These are phyloP conservation scores for Plantago ovata DNA, from an alignment of 257 asterid species.

Conservation along the genomic window DNA sequence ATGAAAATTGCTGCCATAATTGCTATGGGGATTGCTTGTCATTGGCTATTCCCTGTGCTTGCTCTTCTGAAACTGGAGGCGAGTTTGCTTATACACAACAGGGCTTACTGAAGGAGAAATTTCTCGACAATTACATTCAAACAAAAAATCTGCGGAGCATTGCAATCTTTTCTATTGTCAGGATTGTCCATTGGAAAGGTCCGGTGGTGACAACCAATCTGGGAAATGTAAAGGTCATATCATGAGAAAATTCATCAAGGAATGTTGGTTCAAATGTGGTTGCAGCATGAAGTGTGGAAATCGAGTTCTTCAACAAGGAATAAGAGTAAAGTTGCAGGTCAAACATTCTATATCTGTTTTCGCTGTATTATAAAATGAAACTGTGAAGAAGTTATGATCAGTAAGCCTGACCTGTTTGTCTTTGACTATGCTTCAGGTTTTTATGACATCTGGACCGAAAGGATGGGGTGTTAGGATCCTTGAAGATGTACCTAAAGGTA, in stretches of 20 bases:
- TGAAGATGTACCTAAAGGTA: slow-evolving; percentile 58
- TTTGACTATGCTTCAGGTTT: slow-evolving; percentile 39
- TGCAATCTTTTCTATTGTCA: slow-evolving; percentile 38
- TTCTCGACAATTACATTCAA: slow-evolving; percentile 40
- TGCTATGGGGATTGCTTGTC: slow-evolving; percentile 56
- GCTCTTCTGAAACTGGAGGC: slow-evolving; percentile 53
- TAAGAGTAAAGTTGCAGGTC: slow-evolving; percentile 59
- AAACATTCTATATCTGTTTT: slow-evolving; percentile 15
- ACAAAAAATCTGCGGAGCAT: slow-evolving; percentile 31
- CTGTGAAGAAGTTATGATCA: neutral
- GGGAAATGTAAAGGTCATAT: slow-evolving; percentile 55
- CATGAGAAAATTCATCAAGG: slow-evolving; percentile 59
- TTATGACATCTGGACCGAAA: slow-evolving; percentile 46
- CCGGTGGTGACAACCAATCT: slow-evolving; percentile 25
- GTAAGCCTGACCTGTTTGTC: neutral
- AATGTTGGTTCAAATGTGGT: slow-evolving; percentile 78
- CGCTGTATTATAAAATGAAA: neutral
- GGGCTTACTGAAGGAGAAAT: slow-evolving; percentile 45
- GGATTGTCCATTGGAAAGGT: slow-evolving; percentile 65
- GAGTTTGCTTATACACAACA: slow-evolving; percentile 52
- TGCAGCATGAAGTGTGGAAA: slow-evolving; percentile 64
- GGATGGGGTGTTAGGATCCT: slow-evolving; percentile 76
- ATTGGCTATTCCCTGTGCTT: slow-evolving; percentile 44
- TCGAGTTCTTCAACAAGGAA: slow-evolving; percentile 69
- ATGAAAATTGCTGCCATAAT: slow-evolving; percentile 47